Percentiles rank a stretch among this genome's conserved stretches.
These are phyloP conservation scores for Cercospora sp. DNA, from an alignment of 2,329 filamentous ascomycete genomes.

Conservation along the genomic window DNA sequence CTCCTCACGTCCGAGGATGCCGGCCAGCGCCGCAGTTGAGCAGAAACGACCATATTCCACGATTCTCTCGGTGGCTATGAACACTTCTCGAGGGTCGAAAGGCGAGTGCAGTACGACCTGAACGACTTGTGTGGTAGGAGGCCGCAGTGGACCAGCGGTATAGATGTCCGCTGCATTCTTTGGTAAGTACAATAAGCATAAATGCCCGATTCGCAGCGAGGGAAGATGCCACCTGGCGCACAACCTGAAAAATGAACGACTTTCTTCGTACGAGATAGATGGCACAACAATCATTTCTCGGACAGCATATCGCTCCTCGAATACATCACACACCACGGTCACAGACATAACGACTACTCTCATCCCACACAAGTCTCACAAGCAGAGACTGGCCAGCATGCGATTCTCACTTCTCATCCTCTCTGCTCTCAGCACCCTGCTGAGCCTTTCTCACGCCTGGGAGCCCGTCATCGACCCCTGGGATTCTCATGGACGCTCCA, in stretches of 20 bases:
- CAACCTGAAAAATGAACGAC: background rate
- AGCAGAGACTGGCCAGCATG: background rate
- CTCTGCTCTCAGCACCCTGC: background rate
- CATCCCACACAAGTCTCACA: background rate
- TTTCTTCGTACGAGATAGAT: background rate
- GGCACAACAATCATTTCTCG: background rate
- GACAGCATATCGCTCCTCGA: background rate
- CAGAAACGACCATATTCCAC: background rate
- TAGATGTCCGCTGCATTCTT: background rate
- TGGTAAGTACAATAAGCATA: background rate
- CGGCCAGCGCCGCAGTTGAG: background rate
- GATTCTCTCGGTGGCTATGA: background rate
- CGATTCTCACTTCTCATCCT: background rate
- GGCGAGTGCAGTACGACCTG: background rate
- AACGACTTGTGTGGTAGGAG: background rate
- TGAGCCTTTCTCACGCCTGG: background rate
- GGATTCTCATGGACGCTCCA: background rate
- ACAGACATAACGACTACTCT: background rate
- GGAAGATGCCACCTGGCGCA: background rate
- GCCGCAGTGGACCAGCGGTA: background rate
- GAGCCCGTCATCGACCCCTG: conserved; percentile 8
- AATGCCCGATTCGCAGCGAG: background rate
- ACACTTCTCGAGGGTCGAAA: background rate
- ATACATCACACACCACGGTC: background rate
- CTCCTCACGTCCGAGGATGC: background rate